These are phyloP conservation scores for Ambrosia trifida DNA, from an alignment of 129 eudicot species.

Conservation along the genomic window DNA sequence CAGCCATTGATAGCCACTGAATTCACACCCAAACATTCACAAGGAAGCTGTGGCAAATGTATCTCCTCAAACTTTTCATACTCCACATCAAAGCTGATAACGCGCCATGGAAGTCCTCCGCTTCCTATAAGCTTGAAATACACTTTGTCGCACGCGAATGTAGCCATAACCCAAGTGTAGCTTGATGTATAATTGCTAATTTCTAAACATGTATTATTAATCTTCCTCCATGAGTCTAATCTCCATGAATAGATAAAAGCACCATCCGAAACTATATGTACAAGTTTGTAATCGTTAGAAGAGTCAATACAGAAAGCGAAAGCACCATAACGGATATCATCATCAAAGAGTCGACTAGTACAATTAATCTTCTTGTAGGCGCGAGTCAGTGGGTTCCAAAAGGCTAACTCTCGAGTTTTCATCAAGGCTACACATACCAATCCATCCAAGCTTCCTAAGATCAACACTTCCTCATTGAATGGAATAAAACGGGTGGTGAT, in stretches of 20 bases:
- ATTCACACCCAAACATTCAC: neutral
- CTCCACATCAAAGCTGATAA: neutral
- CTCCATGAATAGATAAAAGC: neutral
- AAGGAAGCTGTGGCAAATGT: neutral
- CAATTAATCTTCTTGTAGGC: neutral
- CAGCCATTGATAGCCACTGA: neutral
- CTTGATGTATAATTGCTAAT: neutral
- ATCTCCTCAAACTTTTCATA: neutral
- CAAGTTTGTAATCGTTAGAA: neutral
- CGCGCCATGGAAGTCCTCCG: no score
- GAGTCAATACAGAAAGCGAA: neutral
- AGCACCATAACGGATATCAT: neutral
- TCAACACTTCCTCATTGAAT: neutral
- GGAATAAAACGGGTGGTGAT: neutral
- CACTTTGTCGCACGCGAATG: neutral
- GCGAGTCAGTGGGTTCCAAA: neutral
- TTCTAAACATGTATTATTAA: neutral
- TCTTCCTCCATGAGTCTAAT: slow-evolving; percentile 5
- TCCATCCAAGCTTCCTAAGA: slow-evolving; percentile 16
- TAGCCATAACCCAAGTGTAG: neutral
- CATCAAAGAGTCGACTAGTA: neutral
- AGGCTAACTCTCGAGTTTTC: neutral
- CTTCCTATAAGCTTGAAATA: neutral
- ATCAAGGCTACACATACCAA: slow-evolving; percentile 9
- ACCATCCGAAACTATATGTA: neutral